Conservation (phyloP, 371 early-diverging fungal species). For the Mortierella sp. region DNA sequence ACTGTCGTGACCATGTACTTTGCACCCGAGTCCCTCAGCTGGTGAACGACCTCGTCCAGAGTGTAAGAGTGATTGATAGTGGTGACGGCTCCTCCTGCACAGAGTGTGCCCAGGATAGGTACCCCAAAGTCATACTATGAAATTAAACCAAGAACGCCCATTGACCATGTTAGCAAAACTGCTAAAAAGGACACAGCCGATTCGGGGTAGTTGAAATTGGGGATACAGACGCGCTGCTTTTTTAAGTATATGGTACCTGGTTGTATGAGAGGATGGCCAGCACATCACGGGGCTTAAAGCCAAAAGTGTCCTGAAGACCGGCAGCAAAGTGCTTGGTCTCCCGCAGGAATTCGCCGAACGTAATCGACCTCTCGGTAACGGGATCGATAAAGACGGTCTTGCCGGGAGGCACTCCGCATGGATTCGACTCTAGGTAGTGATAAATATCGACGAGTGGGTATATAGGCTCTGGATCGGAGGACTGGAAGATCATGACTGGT, state of each 20-base stretch:
- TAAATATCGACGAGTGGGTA: slow-evolving; percentile 76
- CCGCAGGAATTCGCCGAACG: slow-evolving; percentile 72
- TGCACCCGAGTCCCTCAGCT: slow-evolving; percentile 76
- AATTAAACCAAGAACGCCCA: not conserved
- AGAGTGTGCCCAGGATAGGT: slow-evolving; percentile 51
- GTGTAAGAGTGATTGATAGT: slow-evolving; percentile 85
- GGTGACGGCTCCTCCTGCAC: slow-evolving; percentile 74
- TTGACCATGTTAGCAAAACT: too few relatives aligned
- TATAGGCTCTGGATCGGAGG: slow-evolving; percentile 59
- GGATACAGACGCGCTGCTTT: too few relatives aligned
- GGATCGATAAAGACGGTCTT: slow-evolving; percentile 70
- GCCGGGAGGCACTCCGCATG: slow-evolving; percentile 53
- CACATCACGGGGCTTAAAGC: slow-evolving; percentile 73
- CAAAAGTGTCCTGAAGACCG: slow-evolving; percentile 67
- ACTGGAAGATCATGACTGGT: slow-evolving; percentile 63
- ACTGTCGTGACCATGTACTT: slow-evolving; percentile 65
- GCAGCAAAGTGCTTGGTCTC: slow-evolving; percentile 73
- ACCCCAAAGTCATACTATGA: slow-evolving; percentile 53
- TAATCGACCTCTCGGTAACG: slow-evolving; percentile 61
- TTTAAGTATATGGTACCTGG: slow-evolving; percentile 56
- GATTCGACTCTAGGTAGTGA: slow-evolving; percentile 67
- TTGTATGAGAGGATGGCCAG: slow-evolving; percentile 80
- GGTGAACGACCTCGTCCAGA: slow-evolving; percentile 77
- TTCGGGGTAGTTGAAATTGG: too few relatives aligned
- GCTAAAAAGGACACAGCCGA: too few relatives aligned